These are phyloP conservation scores for Nannochloris sp. DNA, from an alignment of 139 green algal species.

Conservation along the genomic window DNA sequence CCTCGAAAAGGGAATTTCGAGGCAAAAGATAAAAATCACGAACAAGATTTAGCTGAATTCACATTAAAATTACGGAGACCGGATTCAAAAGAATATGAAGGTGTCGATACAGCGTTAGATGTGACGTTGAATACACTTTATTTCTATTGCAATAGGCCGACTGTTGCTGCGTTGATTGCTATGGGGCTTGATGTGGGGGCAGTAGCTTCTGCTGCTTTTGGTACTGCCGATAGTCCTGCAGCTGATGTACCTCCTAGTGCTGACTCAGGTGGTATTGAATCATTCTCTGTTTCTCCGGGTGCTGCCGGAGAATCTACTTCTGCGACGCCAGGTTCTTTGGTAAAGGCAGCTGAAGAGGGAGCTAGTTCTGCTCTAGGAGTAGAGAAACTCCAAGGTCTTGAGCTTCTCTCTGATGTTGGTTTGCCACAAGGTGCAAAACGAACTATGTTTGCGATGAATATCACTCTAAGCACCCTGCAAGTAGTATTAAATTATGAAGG, in stretches of 20 bases:
- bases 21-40: background rate
- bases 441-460: conserved; percentile 28
- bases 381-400: background rate
- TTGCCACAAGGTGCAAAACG: conserved; percentile 10
- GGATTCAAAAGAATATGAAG: conserved; percentile 9
- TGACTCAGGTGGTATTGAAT: background rate
- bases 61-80: conserved; percentile 21
- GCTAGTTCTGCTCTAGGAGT: conserved; percentile 22
- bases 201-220: background rate
- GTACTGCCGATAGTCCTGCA: background rate
- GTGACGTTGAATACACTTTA: conserved; percentile 53
- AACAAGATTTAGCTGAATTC: conserved; percentile 25
- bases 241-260: background rate
- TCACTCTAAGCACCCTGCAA: conserved; percentile 42
- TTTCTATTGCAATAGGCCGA: conserved; percentile 82
- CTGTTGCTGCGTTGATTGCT: conserved; percentile 79
- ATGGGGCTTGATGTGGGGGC: conserved; percentile 62
- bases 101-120: conserved; percentile 53
- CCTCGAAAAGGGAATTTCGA: background rate
- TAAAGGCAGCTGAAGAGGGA: background rate
- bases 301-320: background rate
- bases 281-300: conserved; percentile 3
- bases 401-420: conserved; percentile 6
- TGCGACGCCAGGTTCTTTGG: background rate
- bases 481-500: conserved; percentile 58